phyloP scores from a whole-genome alignment of 192 early-diverging fungal species.

The Entomortierella beljakovae region DNA sequence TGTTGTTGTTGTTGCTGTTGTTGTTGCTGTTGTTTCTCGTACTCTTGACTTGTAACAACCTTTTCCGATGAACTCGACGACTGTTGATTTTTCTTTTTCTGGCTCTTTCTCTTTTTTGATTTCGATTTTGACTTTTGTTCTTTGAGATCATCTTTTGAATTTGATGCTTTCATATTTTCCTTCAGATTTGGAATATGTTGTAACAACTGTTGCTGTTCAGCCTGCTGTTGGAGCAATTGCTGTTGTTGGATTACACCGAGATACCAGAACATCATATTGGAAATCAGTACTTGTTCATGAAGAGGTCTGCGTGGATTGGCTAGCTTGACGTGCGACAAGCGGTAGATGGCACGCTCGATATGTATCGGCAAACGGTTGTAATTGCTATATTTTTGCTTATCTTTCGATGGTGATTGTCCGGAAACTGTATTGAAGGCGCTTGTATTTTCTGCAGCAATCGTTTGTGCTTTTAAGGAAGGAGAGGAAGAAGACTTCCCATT shows the following conservation, averaged over 20 bases:
- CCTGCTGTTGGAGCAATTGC: slow-evolving; percentile 38
- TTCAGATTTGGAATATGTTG: slow-evolving; percentile 22
- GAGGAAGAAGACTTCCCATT: slow-evolving; percentile 33
- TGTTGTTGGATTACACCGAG: slow-evolving; percentile 75
- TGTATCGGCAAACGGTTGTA: slow-evolving; percentile 75
- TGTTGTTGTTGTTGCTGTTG: too few relatives aligned
- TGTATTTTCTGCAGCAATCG: slow-evolving; percentile 24
- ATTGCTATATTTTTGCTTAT: slow-evolving; percentile 67
- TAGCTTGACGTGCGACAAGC: slow-evolving; percentile 77
- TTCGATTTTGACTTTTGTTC: slow-evolving; percentile 13
- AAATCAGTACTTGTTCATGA: slow-evolving; percentile 79
- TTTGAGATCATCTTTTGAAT: slow-evolving; percentile 24
- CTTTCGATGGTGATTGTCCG: slow-evolving; percentile 22
- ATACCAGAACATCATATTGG: slow-evolving; percentile 89
- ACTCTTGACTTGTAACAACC: slow-evolving; percentile 14
- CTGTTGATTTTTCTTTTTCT: slow-evolving; percentile 44
- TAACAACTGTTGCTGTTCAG: slow-evolving; percentile 41
- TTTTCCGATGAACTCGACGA: slow-evolving; percentile 12
- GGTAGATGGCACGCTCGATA: slow-evolving; percentile 82
- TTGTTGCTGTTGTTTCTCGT: slow-evolving; percentile 23
- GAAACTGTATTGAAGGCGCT: slow-evolving; percentile 11
- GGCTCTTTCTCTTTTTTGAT: slow-evolving; percentile 41
- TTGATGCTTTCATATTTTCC: slow-evolving; percentile 7
- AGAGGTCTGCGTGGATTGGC: slow-evolving; percentile 81
- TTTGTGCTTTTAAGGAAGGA: slow-evolving; percentile 34